Conservation (phyloP, 257 asterid genomes). For the Petrea volubilis region DNA sequence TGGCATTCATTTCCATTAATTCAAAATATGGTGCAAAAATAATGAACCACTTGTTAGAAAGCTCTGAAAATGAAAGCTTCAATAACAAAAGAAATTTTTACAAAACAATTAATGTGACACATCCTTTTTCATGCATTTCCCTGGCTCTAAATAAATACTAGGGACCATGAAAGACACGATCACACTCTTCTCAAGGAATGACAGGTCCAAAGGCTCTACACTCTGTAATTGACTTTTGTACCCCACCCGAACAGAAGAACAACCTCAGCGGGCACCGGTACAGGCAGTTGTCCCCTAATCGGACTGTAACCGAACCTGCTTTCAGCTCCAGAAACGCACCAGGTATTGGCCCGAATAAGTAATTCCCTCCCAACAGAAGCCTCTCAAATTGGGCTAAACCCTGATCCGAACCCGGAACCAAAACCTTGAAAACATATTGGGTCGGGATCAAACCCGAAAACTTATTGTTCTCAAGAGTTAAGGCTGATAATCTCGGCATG, state of each 20-base stretch:
- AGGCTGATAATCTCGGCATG: constrained; percentile 69
- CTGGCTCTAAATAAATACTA: constrained; percentile 14
- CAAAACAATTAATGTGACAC: not conserved
- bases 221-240: constrained; percentile 62
- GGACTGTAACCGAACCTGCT: constrained; percentile 68
- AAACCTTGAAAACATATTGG: constrained; percentile 47
- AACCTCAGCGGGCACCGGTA: constrained; percentile 75
- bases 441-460: constrained; percentile 67
- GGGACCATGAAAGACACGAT: constrained; percentile 31
- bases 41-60: too few relatives aligned
- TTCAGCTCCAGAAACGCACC: constrained; percentile 60
- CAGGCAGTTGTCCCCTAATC: constrained; percentile 82
- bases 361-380: constrained; percentile 81
- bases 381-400: constrained; percentile 57
- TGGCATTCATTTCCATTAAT: too few relatives aligned
- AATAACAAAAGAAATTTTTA: not conserved
- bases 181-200: constrained; percentile 47
- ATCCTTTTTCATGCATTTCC: constrained; percentile 17
- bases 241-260: constrained; percentile 84
- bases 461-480: constrained; percentile 63
- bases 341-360: constrained; percentile 77
- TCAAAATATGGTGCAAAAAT: too few relatives aligned
- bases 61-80: not conserved
- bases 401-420: constrained; percentile 43
- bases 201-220: constrained; percentile 74